Conservation (phyloP, 805 yeast genomes). For the Groenewaldozyma tartarivorans region DNA sequence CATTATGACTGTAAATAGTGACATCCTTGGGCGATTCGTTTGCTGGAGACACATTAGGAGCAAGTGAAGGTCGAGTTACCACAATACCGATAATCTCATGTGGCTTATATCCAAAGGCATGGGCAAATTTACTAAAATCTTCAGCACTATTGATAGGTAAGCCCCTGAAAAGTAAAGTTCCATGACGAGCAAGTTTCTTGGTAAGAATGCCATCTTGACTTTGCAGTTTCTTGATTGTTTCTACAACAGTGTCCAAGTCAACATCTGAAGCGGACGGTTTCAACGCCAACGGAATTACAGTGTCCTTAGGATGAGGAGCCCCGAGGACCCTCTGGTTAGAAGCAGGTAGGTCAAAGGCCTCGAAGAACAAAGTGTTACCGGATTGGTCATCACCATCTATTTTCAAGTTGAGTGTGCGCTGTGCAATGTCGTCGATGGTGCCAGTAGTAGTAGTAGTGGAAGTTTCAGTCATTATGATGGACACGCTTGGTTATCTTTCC, state of each 20-base stretch:
- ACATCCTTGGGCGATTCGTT: constrained; percentile 5
- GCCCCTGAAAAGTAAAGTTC: constrained; percentile 7
- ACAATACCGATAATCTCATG: constrained; percentile 11
- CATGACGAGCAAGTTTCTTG: constrained; percentile 5
- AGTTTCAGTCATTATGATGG: no score
- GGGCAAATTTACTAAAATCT: constrained; percentile 6
- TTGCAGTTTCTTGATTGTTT: constrained; percentile 3
- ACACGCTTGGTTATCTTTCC: no score
- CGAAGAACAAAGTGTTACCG: constrained; percentile 7
- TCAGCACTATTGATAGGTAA: constrained; percentile 7
- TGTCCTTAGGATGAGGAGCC: constrained; percentile 5
- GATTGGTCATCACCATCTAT: no score
- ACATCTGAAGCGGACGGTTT: constrained; percentile 3
- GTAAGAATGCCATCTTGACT: constrained; percentile 3
- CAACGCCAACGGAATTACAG: constrained; percentile 7
- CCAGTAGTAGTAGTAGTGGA: no score
- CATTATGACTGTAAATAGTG: constrained; percentile 6
- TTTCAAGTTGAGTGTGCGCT: no score
- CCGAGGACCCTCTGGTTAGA: constrained; percentile 7
- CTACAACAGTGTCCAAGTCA: not conserved
- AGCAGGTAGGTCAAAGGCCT: constrained; percentile 16
- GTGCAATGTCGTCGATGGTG: no score
- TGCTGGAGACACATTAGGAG: constrained; percentile 10
- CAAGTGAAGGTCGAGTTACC: constrained; percentile 7
- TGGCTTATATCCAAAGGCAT: constrained; percentile 10